These are phyloP conservation scores for Cytidiella melzeri DNA, from an alignment of 768 basidiomycete genomes.

Conservation along the genomic window DNA sequence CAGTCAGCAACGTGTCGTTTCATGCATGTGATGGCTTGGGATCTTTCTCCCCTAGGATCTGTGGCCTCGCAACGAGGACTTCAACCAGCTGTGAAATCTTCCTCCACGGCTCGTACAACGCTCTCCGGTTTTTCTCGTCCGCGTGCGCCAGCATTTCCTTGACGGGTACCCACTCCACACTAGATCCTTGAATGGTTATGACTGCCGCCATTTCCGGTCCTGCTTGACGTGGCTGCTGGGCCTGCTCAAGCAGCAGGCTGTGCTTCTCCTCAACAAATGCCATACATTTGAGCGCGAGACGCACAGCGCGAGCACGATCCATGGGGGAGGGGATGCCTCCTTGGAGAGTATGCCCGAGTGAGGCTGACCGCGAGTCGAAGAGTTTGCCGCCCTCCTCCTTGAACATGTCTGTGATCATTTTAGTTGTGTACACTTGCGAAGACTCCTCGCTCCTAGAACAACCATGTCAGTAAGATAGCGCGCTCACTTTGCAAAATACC, in stretches of 20 bases:
- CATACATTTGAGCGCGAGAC: constrained; percentile 91
- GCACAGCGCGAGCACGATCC: constrained; percentile 87
- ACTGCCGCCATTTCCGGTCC: constrained; percentile 70
- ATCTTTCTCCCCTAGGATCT: constrained; percentile 32
- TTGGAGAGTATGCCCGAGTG: constrained; percentile 94
- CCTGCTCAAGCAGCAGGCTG: constrained; percentile 42
- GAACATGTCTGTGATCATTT: constrained; percentile 88
- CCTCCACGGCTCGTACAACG: constrained; percentile 76
- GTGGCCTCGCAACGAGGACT: constrained; percentile 59
- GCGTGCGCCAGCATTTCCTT: constrained; percentile 79
- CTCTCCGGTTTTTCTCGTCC: constrained; percentile 86
- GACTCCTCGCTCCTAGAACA: constrained; percentile 71
- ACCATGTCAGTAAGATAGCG: neutral
- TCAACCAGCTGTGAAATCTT: constrained; percentile 66
- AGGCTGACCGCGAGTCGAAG: constrained; percentile 94
- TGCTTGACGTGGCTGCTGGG: constrained; percentile 48
- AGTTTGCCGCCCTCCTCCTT: constrained; percentile 89
- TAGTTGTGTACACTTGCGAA: constrained; percentile 85
- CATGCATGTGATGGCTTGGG: neutral
- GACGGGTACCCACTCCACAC: constrained; percentile 78
- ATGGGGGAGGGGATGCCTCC: constrained; percentile 94
- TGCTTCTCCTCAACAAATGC: constrained; percentile 86
- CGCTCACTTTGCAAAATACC: constrained; percentile 19
- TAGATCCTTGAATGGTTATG: constrained; percentile 84
- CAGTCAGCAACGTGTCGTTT: neutral